phyloP scores from a whole-genome alignment of 495 filamentous ascomycete genomes.

The Hypoxylon fragiforme region DNA sequence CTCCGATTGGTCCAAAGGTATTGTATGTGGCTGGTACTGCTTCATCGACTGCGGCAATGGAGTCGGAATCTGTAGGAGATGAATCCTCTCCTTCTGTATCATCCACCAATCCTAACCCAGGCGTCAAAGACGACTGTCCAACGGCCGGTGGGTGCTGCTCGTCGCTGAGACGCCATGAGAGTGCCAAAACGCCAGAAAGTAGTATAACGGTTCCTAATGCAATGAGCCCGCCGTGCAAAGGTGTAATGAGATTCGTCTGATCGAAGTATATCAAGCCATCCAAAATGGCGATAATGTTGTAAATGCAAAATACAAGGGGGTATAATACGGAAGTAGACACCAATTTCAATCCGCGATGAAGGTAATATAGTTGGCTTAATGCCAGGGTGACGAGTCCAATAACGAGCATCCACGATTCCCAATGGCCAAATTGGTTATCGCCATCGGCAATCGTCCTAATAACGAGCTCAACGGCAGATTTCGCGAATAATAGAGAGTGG shows the following conservation, averaged over 20 bases:
- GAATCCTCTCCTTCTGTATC: conserved; percentile 63
- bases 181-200: conserved; percentile 81
- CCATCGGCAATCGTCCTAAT: conserved; percentile 87
- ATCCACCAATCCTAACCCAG: conserved; percentile 70
- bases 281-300: conserved; percentile 98
- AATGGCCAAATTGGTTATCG: conserved; percentile 92
- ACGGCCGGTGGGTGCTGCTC: conserved; percentile 63
- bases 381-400: conserved; percentile 80
- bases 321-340: conserved; percentile 96
- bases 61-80: conserved; percentile 48
- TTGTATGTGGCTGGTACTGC: conserved; percentile 45
- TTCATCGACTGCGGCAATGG: conserved; percentile 42
- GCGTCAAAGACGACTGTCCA: conserved; percentile 64
- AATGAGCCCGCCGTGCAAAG: conserved; percentile 79
- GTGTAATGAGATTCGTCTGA: conserved; percentile 76
- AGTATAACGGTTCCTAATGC: conserved; percentile 85
- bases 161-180: conserved; percentile 90
- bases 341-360: conserved; percentile 89
- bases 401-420: conserved; percentile 95
- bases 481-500: conserved; percentile 89
- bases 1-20: conserved; percentile 48
- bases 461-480: conserved; percentile 95
- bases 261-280: conserved; percentile 97
- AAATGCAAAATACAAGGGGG: conserved; percentile 97
- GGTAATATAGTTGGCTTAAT: conserved; percentile 89